Evolutionary conservation across 176 grass and related monocot genomes (phyloP).

Genomic region (Lolium perenne): DNA sequence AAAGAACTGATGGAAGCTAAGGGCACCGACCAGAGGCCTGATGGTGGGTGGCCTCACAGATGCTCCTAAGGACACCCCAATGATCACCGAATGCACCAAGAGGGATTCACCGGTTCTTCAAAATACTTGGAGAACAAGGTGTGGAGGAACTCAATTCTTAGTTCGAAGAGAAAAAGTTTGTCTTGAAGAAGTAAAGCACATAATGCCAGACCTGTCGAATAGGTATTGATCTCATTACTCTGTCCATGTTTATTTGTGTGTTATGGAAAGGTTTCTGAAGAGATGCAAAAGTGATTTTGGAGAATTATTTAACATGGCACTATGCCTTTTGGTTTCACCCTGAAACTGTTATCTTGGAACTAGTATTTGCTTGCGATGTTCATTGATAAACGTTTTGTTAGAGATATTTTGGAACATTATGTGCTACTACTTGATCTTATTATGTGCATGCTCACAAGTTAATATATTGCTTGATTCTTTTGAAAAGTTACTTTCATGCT

Average conservation of each 20-base stretch:
- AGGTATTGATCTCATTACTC: constrained; percentile 34
- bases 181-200: neutral
- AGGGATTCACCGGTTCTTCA: neutral
- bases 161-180: constrained; percentile 21
- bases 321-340: constrained; percentile 6
- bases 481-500: neutral
- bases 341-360: neutral
- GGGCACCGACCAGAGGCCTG: constrained; percentile 83
- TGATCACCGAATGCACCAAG: constrained; percentile 92
- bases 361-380: neutral
- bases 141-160: neutral
- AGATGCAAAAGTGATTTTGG: neutral
- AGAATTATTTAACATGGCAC: constrained; percentile 20
- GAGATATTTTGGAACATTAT: constrained; percentile 19
- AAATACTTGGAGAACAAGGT: constrained; percentile 8
- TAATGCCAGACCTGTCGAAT: neutral
- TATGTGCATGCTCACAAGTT: neutral
- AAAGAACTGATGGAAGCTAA: constrained; percentile 99
- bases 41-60: constrained; percentile 76
- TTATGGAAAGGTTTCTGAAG: constrained; percentile 12
- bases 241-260: neutral
- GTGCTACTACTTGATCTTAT: constrained; percentile 19
- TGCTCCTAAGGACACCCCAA: constrained; percentile 90
- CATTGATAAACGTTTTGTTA: constrained; percentile 8
- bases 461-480: neutral